Conservation (phyloP, 257 asterid species). For the Solanum bulbocastanum region DNA sequence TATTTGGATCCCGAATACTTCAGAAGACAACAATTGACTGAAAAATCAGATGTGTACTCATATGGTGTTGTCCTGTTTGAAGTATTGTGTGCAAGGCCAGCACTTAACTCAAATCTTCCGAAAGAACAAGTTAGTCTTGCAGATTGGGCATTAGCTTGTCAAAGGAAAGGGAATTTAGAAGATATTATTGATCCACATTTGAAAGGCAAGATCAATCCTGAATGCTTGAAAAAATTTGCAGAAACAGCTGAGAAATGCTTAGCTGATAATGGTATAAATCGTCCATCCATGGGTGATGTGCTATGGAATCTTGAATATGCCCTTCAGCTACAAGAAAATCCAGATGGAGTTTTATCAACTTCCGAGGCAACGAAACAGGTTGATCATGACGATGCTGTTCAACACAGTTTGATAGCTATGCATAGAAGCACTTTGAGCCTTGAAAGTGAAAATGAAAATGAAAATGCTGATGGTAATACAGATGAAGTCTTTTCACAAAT, state of each 20-base stretch:
- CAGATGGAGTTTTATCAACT: neutral
- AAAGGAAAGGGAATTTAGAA: conserved; percentile 39
- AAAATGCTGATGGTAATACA: conserved; percentile 10
- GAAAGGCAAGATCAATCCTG: conserved; percentile 49
- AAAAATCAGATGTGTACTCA: conserved; percentile 78
- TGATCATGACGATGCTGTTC: conserved; percentile 30
- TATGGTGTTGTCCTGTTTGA: conserved; percentile 90
- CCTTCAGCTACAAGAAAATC: conserved; percentile 51
- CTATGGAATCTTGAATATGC: conserved; percentile 71
- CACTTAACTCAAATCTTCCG: conserved; percentile 56
- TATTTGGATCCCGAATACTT: conserved; percentile 83
- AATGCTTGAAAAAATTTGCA: conserved; percentile 48
- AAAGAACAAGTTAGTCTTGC: conserved; percentile 87
- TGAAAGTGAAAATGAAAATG: conserved; percentile 47
- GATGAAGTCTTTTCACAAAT: conserved; percentile 57
- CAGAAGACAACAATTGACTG: conserved; percentile 66
- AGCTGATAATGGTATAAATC: conserved; percentile 55
- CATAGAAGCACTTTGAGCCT: conserved; percentile 57
- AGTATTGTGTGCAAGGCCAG: conserved; percentile 68
- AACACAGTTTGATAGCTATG: conserved; percentile 53
- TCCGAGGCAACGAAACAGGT: neutral
- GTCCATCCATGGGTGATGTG: conserved; percentile 84
- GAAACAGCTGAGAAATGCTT: conserved; percentile 73
- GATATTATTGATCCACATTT: conserved; percentile 65
- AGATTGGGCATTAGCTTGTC: conserved; percentile 62